Evolutionary conservation across 2,329 filamentous ascomycete genomes (phyloP).

Genomic region (Clarireedia hainanense): DNA sequence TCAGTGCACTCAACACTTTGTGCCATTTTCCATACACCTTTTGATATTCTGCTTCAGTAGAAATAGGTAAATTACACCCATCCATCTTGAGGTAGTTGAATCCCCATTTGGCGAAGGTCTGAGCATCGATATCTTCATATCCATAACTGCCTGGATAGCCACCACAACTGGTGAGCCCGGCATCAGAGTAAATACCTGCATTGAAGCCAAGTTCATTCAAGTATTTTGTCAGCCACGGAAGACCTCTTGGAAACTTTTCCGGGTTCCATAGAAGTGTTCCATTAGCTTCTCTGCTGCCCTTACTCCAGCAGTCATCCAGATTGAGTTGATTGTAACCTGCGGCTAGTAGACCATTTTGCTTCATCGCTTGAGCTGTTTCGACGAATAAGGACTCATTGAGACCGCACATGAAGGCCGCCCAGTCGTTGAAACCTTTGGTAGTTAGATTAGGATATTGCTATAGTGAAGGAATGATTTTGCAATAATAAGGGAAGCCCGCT

Average conservation of each 20-base stretch:
- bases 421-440: slow-evolving; percentile 37
- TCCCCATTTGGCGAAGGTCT: slow-evolving; percentile 46
- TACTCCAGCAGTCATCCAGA: slow-evolving; percentile 55
- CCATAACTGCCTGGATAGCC: slow-evolving; percentile 50
- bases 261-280: slow-evolving; percentile 39
- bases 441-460: not conserved
- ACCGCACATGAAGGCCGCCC: slow-evolving; percentile 40
- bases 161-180: slow-evolving; percentile 38
- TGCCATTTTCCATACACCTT: slow-evolving; percentile 37
- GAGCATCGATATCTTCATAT: slow-evolving; percentile 49
- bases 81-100: slow-evolving; percentile 54
- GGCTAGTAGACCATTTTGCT: slow-evolving; percentile 40
- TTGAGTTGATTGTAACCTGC: slow-evolving; percentile 50
- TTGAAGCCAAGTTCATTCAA: slow-evolving; percentile 53
- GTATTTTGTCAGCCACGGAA: slow-evolving; percentile 44
- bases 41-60: slow-evolving; percentile 33
- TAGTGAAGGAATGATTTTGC: no score
- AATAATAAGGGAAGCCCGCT: no score
- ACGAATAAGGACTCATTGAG: slow-evolving; percentile 42
- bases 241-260: slow-evolving; percentile 50
- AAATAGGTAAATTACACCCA: slow-evolving; percentile 39
- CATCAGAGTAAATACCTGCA: slow-evolving; percentile 56
- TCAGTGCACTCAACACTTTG: slow-evolving; percentile 24
- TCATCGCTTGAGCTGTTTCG: slow-evolving; percentile 39
- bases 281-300: slow-evolving; percentile 35